These are phyloP conservation scores for Martensiomyces pterosporus DNA, from an alignment of 192 early-diverging fungal species.

Conservation along the genomic window DNA sequence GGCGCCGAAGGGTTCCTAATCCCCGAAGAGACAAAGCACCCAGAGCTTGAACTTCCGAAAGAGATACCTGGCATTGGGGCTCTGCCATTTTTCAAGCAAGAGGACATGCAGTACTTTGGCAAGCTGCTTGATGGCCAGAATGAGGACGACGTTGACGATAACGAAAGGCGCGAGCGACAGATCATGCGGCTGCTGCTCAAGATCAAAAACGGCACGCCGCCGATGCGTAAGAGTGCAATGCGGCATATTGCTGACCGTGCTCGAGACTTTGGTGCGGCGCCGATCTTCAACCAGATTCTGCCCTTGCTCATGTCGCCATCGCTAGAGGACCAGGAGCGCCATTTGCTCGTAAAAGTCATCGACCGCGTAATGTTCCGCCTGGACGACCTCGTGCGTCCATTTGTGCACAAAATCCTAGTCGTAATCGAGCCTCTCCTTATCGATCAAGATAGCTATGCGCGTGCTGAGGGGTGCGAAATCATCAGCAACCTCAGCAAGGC, in stretches of 20 bases:
- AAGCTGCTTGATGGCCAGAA: constrained; percentile 81
- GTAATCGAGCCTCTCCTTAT: constrained; percentile 97
- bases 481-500: constrained; percentile 97
- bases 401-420: constrained; percentile 97
- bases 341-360: constrained; percentile 96
- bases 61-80: constrained; percentile 87
- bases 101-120: constrained; percentile 97
- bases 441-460: constrained; percentile 96
- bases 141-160: constrained; percentile 75
- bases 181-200: constrained; percentile 93
- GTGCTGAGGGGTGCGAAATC: constrained; percentile 95
- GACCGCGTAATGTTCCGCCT: constrained; percentile 95
- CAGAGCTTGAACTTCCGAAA: constrained; percentile 63
- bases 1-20: constrained; percentile 72
- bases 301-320: constrained; percentile 96
- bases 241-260: constrained; percentile 96
- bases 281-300: constrained; percentile 95
- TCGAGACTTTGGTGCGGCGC: constrained; percentile 86
- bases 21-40: constrained; percentile 69
- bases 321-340: constrained; percentile 97
- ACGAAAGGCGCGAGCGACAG: constrained; percentile 91
- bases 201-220: constrained; percentile 98
- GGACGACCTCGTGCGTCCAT: constrained; percentile 93
- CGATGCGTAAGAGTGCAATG: constrained; percentile 87
- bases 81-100: constrained; percentile 91